Base-by-base conservation (phyloP, 306 rosid species). In the Fragaria iinumae region DNA sequence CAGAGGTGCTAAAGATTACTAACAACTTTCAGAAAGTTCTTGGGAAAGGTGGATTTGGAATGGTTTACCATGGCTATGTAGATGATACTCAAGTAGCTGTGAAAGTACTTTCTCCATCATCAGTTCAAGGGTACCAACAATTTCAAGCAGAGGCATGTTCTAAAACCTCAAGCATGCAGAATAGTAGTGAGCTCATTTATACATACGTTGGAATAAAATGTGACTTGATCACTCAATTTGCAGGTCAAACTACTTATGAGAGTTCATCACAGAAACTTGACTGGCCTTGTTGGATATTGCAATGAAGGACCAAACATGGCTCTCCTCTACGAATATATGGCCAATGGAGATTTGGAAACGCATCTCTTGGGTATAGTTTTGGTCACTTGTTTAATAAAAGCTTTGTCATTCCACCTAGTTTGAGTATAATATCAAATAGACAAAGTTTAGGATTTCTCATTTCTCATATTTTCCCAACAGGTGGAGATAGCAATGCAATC, bases 31-130 rank as follows among this genome's bases (percentile, higher is more conserved):
- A 78, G 68, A 77, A 59, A 62, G 41, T 83, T 70, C 63, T 90
- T 32, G 95, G 95, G 2, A 81, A 78, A 76, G 95, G 95, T 68
- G 92, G 88, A 49, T 84, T 74, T 71, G 95, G 92, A 72, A 77
- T 75, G 14, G 92, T 90, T 55, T 88, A 84, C 65, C 84, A 56
- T 48, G 96, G 92, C 63, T 66, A 36, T 66, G 25, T 84, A 7
- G 83, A 80, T 11, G 62, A 68, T 27, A 81, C 86, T 45, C 87
- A 86, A 83, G 90, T 86, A 49, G 91, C 94, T 55, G 94, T 88
- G 70, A 90, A 90, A 81, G 80, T 88, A 79, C 84, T 90, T 62
- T 82, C 87, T 45, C 67, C 72, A 49, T 72, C 78, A 50, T 80
- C 90, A 53, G 57, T 76, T 72, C 87, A 83, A 69, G 87, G 88